Evolutionary conservation across 1,284 basidiomycete species (phyloP).

Genomic region (Ceratobasidium theobromae): DNA sequence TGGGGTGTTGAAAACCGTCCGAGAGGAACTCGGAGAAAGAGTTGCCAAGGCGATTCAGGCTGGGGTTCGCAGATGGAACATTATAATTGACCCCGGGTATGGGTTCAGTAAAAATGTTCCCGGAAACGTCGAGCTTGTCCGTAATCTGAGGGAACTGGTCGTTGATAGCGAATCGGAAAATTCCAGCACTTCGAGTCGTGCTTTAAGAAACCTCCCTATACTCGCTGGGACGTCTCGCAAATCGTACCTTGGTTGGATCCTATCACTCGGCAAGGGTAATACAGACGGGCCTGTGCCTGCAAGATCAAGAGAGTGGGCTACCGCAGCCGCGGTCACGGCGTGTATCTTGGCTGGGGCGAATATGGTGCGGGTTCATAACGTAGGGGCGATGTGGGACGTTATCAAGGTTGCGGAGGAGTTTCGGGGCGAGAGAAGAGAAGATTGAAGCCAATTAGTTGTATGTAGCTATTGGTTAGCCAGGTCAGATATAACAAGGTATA

Average conservation of each 20-base stretch:
- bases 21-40: constrained; percentile 70
- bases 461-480: no score
- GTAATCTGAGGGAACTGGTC: constrained; percentile 54
- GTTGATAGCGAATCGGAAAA: constrained; percentile 12
- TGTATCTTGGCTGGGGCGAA: constrained; percentile 74
- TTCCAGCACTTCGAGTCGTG: not conserved
- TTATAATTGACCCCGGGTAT: constrained; percentile 90
- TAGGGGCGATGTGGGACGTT: constrained; percentile 64
- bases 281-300: constrained; percentile 48
- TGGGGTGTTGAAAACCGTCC: constrained; percentile 70
- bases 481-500: no score
- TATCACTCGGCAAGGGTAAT: constrained; percentile 48
- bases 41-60: constrained; percentile 71
- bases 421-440: constrained; percentile 41
- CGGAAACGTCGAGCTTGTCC: constrained; percentile 73
- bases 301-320: constrained; percentile 74
- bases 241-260: constrained; percentile 71
- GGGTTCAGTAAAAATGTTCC: constrained; percentile 90
- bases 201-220: constrained; percentile 48
- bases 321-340: constrained; percentile 75
- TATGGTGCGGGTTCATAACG: constrained; percentile 85
- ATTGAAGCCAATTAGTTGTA: not conserved
- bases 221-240: constrained; percentile 84
- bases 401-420: constrained; percentile 55
- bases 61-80: constrained; percentile 85